Percentiles rank a stretch among this genome's conserved stretches.
phyloP scores from a whole-genome alignment of 192 early-diverging fungal genomes.

The Piromyces sp. region DNA sequence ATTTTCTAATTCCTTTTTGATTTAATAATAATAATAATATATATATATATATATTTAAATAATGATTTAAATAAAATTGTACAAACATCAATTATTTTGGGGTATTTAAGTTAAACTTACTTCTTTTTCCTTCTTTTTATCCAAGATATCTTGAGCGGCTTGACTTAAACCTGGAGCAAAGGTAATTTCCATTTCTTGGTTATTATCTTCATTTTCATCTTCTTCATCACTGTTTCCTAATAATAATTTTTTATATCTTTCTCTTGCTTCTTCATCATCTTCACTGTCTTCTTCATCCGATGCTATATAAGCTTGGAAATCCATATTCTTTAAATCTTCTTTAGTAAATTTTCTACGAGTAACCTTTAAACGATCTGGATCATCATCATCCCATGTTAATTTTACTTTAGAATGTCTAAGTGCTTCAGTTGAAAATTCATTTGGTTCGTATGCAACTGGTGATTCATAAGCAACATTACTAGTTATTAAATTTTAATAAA shows the following conservation, averaged over 20 bases:
- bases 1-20: conserved; percentile 34
- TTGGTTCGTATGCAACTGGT: conserved; percentile 14
- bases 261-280: conserved; percentile 13
- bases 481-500: too few species aligned
- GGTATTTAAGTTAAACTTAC: too few species aligned
- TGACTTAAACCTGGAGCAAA: conserved; percentile 83
- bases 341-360: conserved; percentile 72
- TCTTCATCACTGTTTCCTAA: conserved; percentile 6
- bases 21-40: too few species aligned
- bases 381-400: conserved; percentile 91
- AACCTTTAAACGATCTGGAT: conserved; percentile 57
- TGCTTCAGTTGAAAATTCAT: conserved; percentile 22
- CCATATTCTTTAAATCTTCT: conserved; percentile 75
- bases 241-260: conserved; percentile 1
- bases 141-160: conserved; percentile 26
- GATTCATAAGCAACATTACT: conserved; percentile 9
- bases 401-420: conserved; percentile 85
- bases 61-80: too few species aligned
- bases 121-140: conserved; percentile 26
- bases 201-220: conserved; percentile 3
- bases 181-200: conserved; percentile 80
- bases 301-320: conserved; percentile 78
- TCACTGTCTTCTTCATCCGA: conserved; percentile 42
- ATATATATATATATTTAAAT: too few species aligned
- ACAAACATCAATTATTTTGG: neutral